These are phyloP conservation scores for Diatrype stigma DNA, from an alignment of 2,329 filamentous ascomycete species.

Conservation along the genomic window DNA sequence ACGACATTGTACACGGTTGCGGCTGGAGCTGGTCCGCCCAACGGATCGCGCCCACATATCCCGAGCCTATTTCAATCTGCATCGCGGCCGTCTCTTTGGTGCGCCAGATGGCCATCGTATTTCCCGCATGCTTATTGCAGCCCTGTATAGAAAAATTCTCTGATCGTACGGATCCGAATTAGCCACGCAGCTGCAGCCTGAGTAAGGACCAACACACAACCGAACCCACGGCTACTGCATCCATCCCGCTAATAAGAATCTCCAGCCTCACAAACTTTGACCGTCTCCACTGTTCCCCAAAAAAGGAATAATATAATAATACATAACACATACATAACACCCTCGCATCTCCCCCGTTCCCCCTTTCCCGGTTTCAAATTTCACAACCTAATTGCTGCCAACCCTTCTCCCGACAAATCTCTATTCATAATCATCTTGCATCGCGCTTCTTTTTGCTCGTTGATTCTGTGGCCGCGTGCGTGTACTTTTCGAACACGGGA, in stretches of 20 bases:
- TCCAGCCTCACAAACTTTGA: not conserved
- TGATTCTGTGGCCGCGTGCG: not conserved
- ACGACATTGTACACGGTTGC: slow-evolving; percentile 3
- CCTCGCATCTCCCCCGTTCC: not conserved
- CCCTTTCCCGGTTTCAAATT: not conserved
- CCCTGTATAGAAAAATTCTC: not conserved
- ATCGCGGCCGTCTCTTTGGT: not conserved
- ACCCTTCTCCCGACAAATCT: no score
- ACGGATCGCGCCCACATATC: not conserved
- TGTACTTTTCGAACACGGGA: not conserved
- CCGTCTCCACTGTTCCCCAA: not conserved
- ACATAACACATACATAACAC: not conserved
- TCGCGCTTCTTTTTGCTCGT: not conserved
- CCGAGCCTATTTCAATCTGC: not conserved
- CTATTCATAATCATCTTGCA: no score
- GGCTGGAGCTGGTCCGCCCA: not conserved
- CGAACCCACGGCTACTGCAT: no score
- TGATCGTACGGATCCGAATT: not conserved
- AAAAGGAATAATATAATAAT: not conserved
- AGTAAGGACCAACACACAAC: not conserved
- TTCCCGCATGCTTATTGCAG: not conserved
- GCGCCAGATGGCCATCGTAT: not conserved
- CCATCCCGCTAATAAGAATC: not conserved
- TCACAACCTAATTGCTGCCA: not conserved
- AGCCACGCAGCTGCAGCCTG: not conserved